phyloP scores from a whole-genome alignment of 2,329 filamentous ascomycete genomes.

The Plenodomus tracheiphilus region DNA sequence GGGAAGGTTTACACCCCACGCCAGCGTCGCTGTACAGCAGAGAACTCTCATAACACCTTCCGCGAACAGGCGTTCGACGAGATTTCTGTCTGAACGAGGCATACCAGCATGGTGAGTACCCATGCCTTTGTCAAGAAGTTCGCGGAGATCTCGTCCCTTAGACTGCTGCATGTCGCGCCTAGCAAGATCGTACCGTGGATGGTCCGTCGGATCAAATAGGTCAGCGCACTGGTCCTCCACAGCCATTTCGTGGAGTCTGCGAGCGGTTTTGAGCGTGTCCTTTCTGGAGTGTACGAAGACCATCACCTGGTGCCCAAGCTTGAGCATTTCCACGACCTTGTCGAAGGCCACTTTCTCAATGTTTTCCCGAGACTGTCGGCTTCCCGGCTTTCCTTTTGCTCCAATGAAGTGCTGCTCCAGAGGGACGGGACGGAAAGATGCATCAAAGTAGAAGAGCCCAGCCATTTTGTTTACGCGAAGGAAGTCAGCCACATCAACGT shows the following conservation, averaged over 20 bases:
- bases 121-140: slow-evolving; percentile 86
- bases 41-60: slow-evolving; percentile 95
- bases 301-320: slow-evolving; percentile 95
- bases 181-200: slow-evolving; percentile 79
- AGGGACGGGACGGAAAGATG: slow-evolving; percentile 92
- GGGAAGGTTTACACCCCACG: slow-evolving; percentile 98
- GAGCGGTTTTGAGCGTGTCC: slow-evolving; percentile 87
- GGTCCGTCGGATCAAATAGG: slow-evolving; percentile 78
- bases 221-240: slow-evolving; percentile 77
- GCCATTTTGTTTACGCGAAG: slow-evolving; percentile 92
- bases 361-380: slow-evolving; percentile 82
- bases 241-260: slow-evolving; percentile 84
- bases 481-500: slow-evolving; percentile 94
- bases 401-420: slow-evolving; percentile 97
- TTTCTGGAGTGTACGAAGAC: slow-evolving; percentile 97
- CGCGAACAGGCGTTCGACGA: slow-evolving; percentile 90
- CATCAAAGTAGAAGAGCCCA: slow-evolving; percentile 95
- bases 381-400: slow-evolving; percentile 86
- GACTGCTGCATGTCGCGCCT: slow-evolving; percentile 83
- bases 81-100: slow-evolving; percentile 88
- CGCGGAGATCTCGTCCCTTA: slow-evolving; percentile 82
- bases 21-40: slow-evolving; percentile 95
- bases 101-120: slow-evolving; percentile 97
- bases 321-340: slow-evolving; percentile 92
- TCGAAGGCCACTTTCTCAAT: slow-evolving; percentile 86